Percentiles rank a stretch among this genome's conserved stretches.
Conservation (phyloP, 1,284 basidiomycete species). For the Puccinia horiana region DNA sequence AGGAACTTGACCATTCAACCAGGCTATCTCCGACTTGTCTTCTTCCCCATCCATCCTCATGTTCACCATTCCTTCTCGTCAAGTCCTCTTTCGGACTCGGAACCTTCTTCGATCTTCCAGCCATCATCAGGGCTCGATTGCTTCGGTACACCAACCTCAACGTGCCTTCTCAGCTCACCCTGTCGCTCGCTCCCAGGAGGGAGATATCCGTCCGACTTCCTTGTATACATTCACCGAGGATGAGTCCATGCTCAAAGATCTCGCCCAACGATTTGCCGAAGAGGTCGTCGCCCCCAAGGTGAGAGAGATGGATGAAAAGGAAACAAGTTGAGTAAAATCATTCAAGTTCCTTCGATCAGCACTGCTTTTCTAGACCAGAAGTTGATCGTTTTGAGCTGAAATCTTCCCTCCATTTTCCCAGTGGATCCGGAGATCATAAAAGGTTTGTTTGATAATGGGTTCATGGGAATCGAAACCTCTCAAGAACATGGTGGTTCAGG, state of each 20-base stretch:
- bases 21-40: too few relatives aligned
- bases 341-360: too few relatives aligned
- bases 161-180: slow-evolving; percentile 2
- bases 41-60: neutral
- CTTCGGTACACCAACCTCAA: neutral
- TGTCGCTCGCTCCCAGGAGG: slow-evolving; percentile 4
- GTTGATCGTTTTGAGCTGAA: too few relatives aligned
- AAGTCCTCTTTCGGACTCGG: neutral
- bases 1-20: too few relatives aligned
- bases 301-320: slow-evolving; percentile 95
- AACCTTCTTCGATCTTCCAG: slow-evolving; percentile 3
- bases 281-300: slow-evolving; percentile 89
- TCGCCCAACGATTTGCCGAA: slow-evolving; percentile 72
- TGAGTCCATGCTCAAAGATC: slow-evolving; percentile 39
- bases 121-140: neutral
- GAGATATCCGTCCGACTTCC: slow-evolving; percentile 21
- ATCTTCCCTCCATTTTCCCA: neutral
- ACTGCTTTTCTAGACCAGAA: neutral
- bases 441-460: slow-evolving; percentile 92
- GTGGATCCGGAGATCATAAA: slow-evolving; percentile 86
- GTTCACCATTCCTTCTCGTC: neutral
- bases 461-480: slow-evolving; percentile 95
- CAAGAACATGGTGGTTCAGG: slow-evolving; percentile 82
- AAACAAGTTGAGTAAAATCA: slow-evolving; percentile 63
- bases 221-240: slow-evolving; percentile 40